These are phyloP conservation scores for Isochrysis galbana DNA, from an alignment of 78 protist genomes.

Conservation along the genomic window DNA sequence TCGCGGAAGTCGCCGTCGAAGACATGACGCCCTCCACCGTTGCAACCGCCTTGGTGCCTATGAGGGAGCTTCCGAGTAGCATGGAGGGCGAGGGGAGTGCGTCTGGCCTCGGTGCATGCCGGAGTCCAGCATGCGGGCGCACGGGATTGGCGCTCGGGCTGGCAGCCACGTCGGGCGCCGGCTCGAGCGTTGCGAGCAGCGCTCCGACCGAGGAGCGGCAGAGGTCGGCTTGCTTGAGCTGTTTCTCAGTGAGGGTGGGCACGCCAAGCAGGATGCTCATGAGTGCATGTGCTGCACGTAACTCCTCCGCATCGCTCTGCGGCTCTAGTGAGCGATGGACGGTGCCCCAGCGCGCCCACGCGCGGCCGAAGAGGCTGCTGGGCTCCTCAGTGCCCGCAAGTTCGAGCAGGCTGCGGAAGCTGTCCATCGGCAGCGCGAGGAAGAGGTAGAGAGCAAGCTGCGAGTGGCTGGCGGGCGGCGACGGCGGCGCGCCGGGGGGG, in stretches of 20 bases:
- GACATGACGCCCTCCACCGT: not conserved
- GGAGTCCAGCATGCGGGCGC: not conserved
- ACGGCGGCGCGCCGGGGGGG: too few species aligned
- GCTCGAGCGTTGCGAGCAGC: not conserved
- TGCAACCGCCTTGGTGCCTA: not conserved
- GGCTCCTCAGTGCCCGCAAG: not conserved
- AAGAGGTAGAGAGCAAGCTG: too few species aligned
- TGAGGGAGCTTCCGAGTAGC: not conserved
- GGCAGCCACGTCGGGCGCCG: not conserved
- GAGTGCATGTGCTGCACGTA: not conserved
- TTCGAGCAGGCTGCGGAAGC: not conserved
- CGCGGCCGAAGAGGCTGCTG: not conserved
- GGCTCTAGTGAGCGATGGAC: not conserved
- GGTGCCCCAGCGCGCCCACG: not conserved
- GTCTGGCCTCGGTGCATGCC: not conserved
- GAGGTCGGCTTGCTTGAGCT: not conserved
- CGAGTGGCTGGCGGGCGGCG: too few species aligned
- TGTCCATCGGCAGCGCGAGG: not conserved
- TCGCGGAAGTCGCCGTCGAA: not conserved
- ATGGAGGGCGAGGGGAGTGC: not conserved
- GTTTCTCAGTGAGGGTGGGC: not conserved
- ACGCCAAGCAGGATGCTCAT: not conserved
- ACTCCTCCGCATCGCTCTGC: not conserved
- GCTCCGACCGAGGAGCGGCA: not conserved
- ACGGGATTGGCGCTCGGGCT: not conserved